Base-by-base conservation (phyloP, 2,329 filamentous ascomycete species). In the Colletotrichum camelliae region DNA sequence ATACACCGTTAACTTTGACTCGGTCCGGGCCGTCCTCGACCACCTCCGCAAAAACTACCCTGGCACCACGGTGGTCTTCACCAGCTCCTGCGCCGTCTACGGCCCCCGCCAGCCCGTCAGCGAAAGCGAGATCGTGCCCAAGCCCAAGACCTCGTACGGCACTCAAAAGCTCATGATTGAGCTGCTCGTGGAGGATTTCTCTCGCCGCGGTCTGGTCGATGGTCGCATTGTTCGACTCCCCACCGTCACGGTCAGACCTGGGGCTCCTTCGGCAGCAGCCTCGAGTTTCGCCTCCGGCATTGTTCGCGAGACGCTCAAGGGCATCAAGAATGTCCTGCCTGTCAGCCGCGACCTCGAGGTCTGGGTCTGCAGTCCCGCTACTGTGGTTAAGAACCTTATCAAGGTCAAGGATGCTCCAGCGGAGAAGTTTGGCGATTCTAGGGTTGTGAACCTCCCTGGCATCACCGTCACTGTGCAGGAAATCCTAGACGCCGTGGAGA, bases 121-220 rank as follows among this genome's bases (percentile, higher is more conserved):
- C 16, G 80, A 79, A 43, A 83, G 83, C 65, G 85, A 88, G 76
- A 85, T 81, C 7, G 82, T 87, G 16, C 88, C 91, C 2, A 90
- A 88, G 37, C 91, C 91, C 0, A 87, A 90, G 76, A 88, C 87
- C 15, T 90, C 87, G 12, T 93, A 93, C 77, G 92, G 92, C 5
- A 88, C 89, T 0, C 88, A 92, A 80, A 93, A 93, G 81, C 84
- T 93, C 64, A 91, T 93, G 77, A 88, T 90, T 70, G 92, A 93
- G 81, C 86, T 87, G 1, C 82, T 91, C 4, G 82, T 92, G 75
- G 91, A 91, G 78, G 90, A 92, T 58, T 82, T 79, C 68, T 84
- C 84, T 5, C 85, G 92, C 1, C 78, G 90, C 7, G 89, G 89
- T 0, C 86, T 91, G 43, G 87, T 93, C 61, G 89, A 91, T 66